phyloP scores from a whole-genome alignment of 441 rosid genomes.

The Theobroma grandiflorum region DNA sequence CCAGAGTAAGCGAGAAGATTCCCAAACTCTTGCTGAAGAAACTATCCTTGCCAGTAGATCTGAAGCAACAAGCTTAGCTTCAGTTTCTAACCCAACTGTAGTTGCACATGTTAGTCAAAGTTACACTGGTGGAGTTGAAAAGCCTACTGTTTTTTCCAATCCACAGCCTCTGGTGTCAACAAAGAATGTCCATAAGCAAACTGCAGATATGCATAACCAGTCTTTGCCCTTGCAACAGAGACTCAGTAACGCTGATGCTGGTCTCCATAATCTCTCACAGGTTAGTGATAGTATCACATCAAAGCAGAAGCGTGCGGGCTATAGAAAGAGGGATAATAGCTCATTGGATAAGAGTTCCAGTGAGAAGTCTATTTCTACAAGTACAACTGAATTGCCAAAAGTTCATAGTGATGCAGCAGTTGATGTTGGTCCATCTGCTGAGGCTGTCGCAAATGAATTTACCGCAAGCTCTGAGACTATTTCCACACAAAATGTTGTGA shows the following conservation, averaged over 20 bases:
- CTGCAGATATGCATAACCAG: slow-evolving; percentile 32
- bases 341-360: slow-evolving; percentile 47
- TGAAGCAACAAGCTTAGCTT: slow-evolving; percentile 35
- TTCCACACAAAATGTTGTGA: slow-evolving; percentile 41
- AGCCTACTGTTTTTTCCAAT: slow-evolving; percentile 32
- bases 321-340: slow-evolving; percentile 63
- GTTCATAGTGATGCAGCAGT: slow-evolving; percentile 37
- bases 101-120: slow-evolving; percentile 39
- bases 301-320: slow-evolving; percentile 64
- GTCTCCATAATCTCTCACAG: slow-evolving; percentile 37
- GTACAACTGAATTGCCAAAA: slow-evolving; percentile 43
- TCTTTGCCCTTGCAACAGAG: slow-evolving; percentile 41
- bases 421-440: slow-evolving; percentile 40
- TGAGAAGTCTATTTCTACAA: slow-evolving; percentile 45
- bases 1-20: slow-evolving; percentile 49
- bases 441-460: slow-evolving; percentile 45
- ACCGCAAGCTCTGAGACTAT: slow-evolving; percentile 44
- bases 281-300: slow-evolving; percentile 43
- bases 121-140: slow-evolving; percentile 42
- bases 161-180: slow-evolving; percentile 43
- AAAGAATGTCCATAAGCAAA: slow-evolving; percentile 37
- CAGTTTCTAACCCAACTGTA: slow-evolving; percentile 34
- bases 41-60: slow-evolving; percentile 30
- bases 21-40: slow-evolving; percentile 36
- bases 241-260: slow-evolving; percentile 42